phyloP scores from a whole-genome alignment of 1,284 basidiomycete species.

The Kalmanozyma brasiliensis region DNA sequence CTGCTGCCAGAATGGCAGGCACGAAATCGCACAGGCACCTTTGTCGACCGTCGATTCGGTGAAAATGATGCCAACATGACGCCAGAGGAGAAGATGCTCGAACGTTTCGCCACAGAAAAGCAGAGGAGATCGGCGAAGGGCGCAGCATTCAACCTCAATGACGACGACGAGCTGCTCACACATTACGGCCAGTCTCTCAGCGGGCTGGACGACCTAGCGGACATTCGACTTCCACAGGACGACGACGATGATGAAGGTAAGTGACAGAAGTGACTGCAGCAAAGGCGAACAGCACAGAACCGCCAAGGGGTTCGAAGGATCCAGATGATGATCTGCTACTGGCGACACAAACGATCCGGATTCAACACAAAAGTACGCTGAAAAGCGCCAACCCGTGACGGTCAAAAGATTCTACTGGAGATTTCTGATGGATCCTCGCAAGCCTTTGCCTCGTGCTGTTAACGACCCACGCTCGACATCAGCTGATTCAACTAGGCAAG shows the following conservation, averaged over 20 bases:
- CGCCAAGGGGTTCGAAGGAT: background rate
- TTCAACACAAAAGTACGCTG: conserved; percentile 44
- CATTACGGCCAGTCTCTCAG: conserved; percentile 90
- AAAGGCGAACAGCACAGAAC: background rate
- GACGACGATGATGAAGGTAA: conserved; percentile 62
- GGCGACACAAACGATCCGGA: conserved; percentile 57
- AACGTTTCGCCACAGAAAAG: conserved; percentile 88
- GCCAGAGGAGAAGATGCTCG: conserved; percentile 94
- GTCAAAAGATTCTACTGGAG: conserved; percentile 67
- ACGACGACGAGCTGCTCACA: conserved; percentile 74
- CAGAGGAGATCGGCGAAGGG: conserved; percentile 74
- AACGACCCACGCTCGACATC: background rate
- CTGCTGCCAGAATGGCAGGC: conserved; percentile 83
- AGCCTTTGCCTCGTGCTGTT: conserved; percentile 1
- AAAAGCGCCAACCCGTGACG: conserved; percentile 54
- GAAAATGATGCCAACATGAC: conserved; percentile 91
- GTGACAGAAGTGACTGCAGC: conserved; percentile 3
- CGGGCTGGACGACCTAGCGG: conserved; percentile 86
- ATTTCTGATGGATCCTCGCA: conserved; percentile 58
- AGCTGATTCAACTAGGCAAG: no score
- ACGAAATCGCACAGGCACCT: conserved; percentile 83
- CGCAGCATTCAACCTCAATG: conserved; percentile 86
- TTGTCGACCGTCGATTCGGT: conserved; percentile 94
- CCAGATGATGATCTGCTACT: conserved; percentile 57
- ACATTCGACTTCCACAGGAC: conserved; percentile 69